These are phyloP conservation scores for Naganishia kalamii DNA, from an alignment of 768 basidiomycete species.

Conservation along the genomic window DNA sequence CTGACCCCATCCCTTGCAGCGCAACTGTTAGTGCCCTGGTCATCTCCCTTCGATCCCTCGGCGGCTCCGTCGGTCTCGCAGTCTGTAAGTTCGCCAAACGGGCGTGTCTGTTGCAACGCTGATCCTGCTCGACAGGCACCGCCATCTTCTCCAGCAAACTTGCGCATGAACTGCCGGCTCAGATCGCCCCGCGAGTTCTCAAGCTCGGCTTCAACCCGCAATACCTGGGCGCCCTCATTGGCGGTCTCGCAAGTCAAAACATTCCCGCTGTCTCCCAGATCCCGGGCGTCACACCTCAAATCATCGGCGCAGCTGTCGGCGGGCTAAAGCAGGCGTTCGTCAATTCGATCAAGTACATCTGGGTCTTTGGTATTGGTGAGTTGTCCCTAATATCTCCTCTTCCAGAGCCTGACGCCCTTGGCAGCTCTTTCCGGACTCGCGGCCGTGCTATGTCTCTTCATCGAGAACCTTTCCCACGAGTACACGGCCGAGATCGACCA, in stretches of 20 bases:
- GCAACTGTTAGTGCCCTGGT: constrained; percentile 6
- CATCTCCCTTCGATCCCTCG: constrained; percentile 7
- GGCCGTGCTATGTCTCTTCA: neutral
- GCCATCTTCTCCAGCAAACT: neutral
- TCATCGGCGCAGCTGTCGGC: neutral
- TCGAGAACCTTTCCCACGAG: neutral
- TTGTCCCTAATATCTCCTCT: neutral
- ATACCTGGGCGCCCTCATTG: constrained; percentile 8
- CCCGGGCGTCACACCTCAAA: neutral
- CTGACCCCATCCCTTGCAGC: neutral
- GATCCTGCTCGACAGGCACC: neutral
- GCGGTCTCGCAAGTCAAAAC: neutral
- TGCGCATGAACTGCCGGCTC: neutral
- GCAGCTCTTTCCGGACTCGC: neutral
- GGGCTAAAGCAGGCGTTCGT: neutral
- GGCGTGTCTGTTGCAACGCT: neutral
- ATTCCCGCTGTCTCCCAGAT: neutral
- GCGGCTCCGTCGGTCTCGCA: neutral
- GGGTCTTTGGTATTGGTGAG: constrained; percentile 1
- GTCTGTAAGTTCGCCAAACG: neutral
- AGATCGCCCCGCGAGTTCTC: neutral
- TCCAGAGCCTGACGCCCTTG: neutral
- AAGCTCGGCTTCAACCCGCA: neutral
- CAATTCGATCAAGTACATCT: neutral
- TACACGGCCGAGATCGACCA: constrained; percentile 11